Evolutionary conservation across 1,284 basidiomycete species (phyloP), one percentile per base, ranked within the genome.

Genomic region (Termitomyces sp.): DNA sequence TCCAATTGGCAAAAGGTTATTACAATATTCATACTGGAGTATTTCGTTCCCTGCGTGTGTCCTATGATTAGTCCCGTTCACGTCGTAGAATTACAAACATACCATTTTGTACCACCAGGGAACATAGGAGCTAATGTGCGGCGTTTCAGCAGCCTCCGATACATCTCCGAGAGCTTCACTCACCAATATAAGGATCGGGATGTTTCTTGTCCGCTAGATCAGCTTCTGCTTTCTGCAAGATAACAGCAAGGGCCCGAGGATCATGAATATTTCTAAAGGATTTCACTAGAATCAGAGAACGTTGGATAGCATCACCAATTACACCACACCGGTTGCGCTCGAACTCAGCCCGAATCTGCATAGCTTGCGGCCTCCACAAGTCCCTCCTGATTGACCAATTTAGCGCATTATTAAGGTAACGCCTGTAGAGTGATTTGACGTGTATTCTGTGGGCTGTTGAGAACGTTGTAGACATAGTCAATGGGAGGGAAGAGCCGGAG

Each of bases 161-260:
- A 59, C 21, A 59, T n/a, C 31, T 34, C n/a, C 10, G 30, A 39
- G 17, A 44, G 38, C 9, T 33, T 49, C 47, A 73, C 73, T 67
- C 72, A 97, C 94, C 75, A 71, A 89, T 88, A 73, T 94, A 94
- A 49, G 94, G 94, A 72, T 97, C 94, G 10, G 94, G 94, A 70
- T 98, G 94, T 60, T 76, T 76, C 64, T 74, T 80, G 31, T 71
- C 72, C 13, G 83, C 86, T 30, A 97, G 76, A 30, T 82, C 73
- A 8, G 83, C 86, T 73, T 97, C 94, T 6, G 93, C 92, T 66
- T 86, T 83, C 66, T 86, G 83, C 40, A 98, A 73, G 53, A 97
- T 82, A n/a, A 73, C 67, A 12, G 90, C 90, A 52, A 98, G 76
- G 30, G 88, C 88, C 61, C 94, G 81, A 13, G 94, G 94, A 69